Evolutionary conservation across 257 asterid species (phyloP).

Genomic region (Lycium ferocissimum): DNA sequence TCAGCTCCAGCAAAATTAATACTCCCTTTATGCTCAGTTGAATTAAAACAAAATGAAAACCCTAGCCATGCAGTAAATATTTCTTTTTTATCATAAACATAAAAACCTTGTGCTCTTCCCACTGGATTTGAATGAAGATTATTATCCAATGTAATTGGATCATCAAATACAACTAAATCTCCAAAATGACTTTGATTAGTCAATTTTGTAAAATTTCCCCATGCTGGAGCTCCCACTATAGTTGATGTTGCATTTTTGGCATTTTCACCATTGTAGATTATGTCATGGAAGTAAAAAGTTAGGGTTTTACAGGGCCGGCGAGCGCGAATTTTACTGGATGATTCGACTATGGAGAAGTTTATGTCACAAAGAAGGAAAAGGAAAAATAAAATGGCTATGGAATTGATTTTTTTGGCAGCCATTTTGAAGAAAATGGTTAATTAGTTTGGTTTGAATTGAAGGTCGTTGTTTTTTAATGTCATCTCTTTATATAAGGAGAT

Average conservation of each 20-base stretch:
- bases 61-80: constrained; percentile 69
- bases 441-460: background rate
- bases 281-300: constrained; percentile 74
- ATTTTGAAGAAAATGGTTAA: background rate
- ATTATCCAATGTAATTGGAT: constrained; percentile 77
- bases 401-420: background rate
- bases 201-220: constrained; percentile 68
- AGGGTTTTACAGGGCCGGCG: constrained; percentile 61
- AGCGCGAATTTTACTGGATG: constrained; percentile 5
- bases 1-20: constrained; percentile 78
- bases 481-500: background rate
- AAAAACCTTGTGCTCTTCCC: constrained; percentile 84
- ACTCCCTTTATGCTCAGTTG: constrained; percentile 60
- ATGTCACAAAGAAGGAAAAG: background rate
- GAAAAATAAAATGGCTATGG: background rate
- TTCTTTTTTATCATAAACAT: constrained; percentile 58
- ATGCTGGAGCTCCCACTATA: constrained; percentile 67
- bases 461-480: background rate
- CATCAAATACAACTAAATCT: constrained; percentile 68
- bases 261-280: constrained; percentile 71
- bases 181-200: constrained; percentile 59
- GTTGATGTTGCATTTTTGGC: constrained; percentile 68
- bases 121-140: constrained; percentile 66
- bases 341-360: constrained; percentile 15
- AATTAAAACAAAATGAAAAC: constrained; percentile 71